Evolutionary conservation across 2,329 filamentous ascomycete species (phyloP), one percentile per base, ranked within the genome.

Genomic region (Colletotrichum sp.): DNA sequence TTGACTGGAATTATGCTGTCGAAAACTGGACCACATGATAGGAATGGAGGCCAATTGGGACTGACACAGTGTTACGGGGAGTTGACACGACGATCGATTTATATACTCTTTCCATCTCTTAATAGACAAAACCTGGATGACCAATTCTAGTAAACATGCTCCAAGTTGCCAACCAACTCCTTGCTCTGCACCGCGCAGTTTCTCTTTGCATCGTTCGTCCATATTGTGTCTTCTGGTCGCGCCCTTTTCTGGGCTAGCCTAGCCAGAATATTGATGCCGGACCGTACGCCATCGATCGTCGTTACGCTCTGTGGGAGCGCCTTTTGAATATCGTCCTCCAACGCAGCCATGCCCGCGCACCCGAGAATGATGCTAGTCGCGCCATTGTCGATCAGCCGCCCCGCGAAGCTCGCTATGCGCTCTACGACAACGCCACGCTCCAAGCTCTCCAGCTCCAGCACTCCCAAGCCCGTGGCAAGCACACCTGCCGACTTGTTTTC

Each of bases 291-390:
- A 25, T 76, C 74, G 4, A 76, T 16, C 3, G 71, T 73, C n/a
- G 10, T 28, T 0, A 36, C 61, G 2, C 12, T 25, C 8, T 16
- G 52, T 4, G 74, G 74, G 2, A 76, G 48, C n/a, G 43, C 27
- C 16, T 27, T 18, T 12, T 28, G 43, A 15, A 76, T 39, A 5
- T 55, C 34, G 4, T 15, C n/a, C 22, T 76, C 74, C 16, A 76
- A 18, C 2, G 34, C 60, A 15, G 74, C 34, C 74, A 76, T 76
- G 10, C 74, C 74, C 8, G 74, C 74, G 18, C 74, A 76, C 2
- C 74, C 74, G 32, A 76, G 70, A 10, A 76, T 55, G 22, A 76
- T 66, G 58, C 64, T 66, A 2, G 10, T 43, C 2, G 74, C 70
- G 3, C 65, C 74, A 22, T n/a, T n/a, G n/a, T 74, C 56, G 8